Conservation (phyloP, 345 rosid species). For the Raphanus sativus region DNA sequence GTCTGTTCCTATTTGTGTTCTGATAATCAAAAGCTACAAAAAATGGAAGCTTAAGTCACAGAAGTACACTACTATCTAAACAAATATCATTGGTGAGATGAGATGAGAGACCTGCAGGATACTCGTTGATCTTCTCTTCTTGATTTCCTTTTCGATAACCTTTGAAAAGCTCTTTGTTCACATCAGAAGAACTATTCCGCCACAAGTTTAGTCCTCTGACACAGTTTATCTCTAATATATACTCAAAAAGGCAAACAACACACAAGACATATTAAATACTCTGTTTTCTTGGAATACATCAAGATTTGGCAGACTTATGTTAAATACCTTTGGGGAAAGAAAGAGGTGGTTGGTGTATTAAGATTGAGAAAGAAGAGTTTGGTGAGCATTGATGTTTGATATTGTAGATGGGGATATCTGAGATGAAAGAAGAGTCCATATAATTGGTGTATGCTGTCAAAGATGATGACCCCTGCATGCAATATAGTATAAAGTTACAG, state of each 20-base stretch:
- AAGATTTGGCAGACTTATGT: not conserved
- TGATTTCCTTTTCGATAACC: conserved; percentile 74
- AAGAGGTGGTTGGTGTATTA: conserved; percentile 24
- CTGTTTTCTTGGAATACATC: not conserved
- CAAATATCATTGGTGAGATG: not conserved
- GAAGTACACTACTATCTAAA: not conserved
- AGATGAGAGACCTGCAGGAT: conserved; percentile 59
- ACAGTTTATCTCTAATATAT: conserved; percentile 55
- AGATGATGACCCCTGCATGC: conserved; percentile 68
- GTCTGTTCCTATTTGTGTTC: conserved; percentile 54
- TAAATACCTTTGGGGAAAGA: conserved; percentile 45
- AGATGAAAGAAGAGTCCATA: conserved; percentile 62
- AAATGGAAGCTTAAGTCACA: conserved; percentile 10
- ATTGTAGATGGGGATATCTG: conserved; percentile 53
- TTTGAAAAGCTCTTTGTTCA: conserved; percentile 61
- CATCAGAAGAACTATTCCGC: conserved; percentile 62
- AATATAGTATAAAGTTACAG: conserved; percentile 13
- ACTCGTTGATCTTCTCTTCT: conserved; percentile 65
- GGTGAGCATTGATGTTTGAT: conserved; percentile 54
- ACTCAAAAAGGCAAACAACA: conserved; percentile 16
- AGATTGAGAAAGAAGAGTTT: conserved; percentile 47
- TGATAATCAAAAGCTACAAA: conserved; percentile 83
- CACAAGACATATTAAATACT: conserved; percentile 6
- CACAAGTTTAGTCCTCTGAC: conserved; percentile 57
- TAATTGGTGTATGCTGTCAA: conserved; percentile 40